Percentiles rank a stretch among this genome's conserved stretches.
phyloP scores from a whole-genome alignment of 306 rosid genomes.

The Cucumis cinereus region DNA sequence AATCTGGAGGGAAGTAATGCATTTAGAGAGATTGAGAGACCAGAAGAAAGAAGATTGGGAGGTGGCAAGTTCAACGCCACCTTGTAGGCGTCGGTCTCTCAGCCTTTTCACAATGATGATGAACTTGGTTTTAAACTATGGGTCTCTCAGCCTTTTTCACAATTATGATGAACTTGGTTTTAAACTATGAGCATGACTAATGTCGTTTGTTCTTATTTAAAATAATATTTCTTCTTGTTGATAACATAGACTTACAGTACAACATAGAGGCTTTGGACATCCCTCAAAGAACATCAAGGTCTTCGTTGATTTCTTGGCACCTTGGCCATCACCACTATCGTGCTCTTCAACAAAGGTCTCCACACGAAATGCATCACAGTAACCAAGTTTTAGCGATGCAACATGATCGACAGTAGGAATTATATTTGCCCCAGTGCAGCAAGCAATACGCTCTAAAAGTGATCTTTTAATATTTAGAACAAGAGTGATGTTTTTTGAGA shows the following conservation, averaged over 20 bases:
- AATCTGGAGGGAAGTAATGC: neutral
- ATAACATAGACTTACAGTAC: conserved; percentile 57
- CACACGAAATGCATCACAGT: conserved; percentile 74
- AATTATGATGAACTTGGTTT: no score
- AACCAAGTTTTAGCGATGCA: conserved; percentile 67
- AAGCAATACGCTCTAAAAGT: conserved; percentile 82
- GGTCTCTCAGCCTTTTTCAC: neutral
- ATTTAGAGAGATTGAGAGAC: neutral
- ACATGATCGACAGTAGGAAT: conserved; percentile 78
- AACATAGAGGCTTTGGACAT: conserved; percentile 94
- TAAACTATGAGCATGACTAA: neutral
- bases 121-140: no score
- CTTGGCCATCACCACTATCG: conserved; percentile 44
- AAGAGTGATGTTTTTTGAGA: conserved; percentile 73
- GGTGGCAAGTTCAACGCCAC: neutral
- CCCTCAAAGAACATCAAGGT: conserved; percentile 96
- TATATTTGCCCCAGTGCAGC: conserved; percentile 87
- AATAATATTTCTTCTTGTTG: neutral
- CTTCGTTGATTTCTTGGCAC: conserved; percentile 59
- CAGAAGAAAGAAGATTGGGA: neutral
- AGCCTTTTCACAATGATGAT: neutral
- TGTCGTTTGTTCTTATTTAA: neutral
- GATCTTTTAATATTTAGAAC: conserved; percentile 85
- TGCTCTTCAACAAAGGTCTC: conserved; percentile 66
- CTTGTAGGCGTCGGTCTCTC: neutral